Conservation (phyloP, 164 flowering plant species). For the Sedum album region DNA sequence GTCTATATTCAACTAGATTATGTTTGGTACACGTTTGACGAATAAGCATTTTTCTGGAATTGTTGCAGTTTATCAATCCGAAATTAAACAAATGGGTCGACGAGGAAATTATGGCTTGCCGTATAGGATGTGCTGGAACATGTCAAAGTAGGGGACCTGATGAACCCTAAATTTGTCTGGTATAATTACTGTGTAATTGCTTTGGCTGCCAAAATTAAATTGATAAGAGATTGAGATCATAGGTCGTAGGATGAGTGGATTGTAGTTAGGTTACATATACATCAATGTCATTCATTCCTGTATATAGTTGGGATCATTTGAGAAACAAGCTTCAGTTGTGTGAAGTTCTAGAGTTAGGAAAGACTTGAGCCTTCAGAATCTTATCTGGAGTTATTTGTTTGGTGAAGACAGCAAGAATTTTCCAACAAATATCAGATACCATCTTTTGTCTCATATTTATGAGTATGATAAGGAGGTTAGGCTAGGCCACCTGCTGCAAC, state of each 20-base stretch:
- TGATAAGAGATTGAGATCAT: background rate
- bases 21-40: background rate
- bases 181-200: background rate
- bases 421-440: background rate
- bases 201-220: slow-evolving; percentile 1
- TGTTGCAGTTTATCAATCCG: background rate
- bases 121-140: background rate
- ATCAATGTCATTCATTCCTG: no score
- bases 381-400: no score
- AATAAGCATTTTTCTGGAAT: background rate
- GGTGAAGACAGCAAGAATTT: background rate
- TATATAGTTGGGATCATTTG: background rate
- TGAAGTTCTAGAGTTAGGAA: background rate
- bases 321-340: background rate
- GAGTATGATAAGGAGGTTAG: background rate
- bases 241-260: background rate
- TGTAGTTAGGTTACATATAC: no score
- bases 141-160: background rate
- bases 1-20: background rate
- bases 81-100: background rate
- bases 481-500: background rate
- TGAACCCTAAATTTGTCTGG: background rate
- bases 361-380: no score
- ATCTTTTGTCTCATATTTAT: background rate
- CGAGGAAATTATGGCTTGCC: no score